Evolutionary conservation across 2,329 filamentous ascomycete genomes (phyloP).

Genomic region (Epicoccum nigrum): DNA sequence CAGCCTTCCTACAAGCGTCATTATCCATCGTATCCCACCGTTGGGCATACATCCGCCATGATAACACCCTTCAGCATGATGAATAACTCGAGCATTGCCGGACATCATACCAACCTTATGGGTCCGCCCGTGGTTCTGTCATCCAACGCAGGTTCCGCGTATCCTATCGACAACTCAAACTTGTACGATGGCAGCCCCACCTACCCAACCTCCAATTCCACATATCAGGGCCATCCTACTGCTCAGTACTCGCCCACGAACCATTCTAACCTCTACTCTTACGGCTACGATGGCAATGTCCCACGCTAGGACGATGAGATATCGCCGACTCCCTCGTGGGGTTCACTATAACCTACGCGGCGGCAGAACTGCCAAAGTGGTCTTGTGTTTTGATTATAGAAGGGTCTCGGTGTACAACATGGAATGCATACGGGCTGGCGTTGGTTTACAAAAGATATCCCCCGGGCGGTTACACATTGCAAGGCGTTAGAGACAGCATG

Average conservation of each 20-base stretch:
- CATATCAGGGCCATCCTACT: not conserved
- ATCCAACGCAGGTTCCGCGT: conserved; percentile 3
- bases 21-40: conserved; percentile 7
- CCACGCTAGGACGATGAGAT: not conserved
- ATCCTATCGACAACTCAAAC: not conserved
- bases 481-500: conserved; percentile 8
- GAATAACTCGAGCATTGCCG: conserved; percentile 6
- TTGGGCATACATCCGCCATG: conserved; percentile 4
- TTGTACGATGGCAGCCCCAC: conserved; percentile 6
- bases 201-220: conserved; percentile 4
- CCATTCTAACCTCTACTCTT: conserved; percentile 4
- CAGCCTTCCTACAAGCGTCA: conserved; percentile 16
- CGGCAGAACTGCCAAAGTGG: too few species aligned
- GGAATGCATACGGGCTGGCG: conserved; percentile 5
- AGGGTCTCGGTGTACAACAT: conserved; percentile 5
- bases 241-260: not conserved
- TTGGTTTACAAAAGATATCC: not conserved
- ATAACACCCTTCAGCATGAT: conserved; percentile 13
- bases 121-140: conserved; percentile 4
- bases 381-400: conserved; percentile 3
- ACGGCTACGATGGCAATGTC: conserved; percentile 9
- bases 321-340: not conserved
- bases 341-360: not conserved
- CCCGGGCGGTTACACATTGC: conserved; percentile 4
- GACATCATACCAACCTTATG: conserved; percentile 6